Conservation (phyloP, 1,139 yeast genomes). For the Saccharomycopsis crataegensis region DNA sequence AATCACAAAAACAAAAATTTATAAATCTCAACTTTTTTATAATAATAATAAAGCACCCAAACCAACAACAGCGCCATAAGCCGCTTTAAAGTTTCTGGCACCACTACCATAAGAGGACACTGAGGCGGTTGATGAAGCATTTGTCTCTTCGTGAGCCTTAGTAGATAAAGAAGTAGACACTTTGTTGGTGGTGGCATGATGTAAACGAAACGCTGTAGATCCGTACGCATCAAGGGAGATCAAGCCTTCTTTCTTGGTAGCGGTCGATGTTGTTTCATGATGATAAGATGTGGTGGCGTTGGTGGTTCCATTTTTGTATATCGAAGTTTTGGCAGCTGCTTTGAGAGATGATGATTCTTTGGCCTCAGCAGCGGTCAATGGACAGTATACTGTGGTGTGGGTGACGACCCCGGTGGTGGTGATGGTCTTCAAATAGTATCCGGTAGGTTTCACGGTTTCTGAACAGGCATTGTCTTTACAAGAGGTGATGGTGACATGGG, state of each 20-base stretch:
- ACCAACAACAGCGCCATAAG: slow-evolving; percentile 2
- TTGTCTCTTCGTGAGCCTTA: background rate
- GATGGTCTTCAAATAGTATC: slow-evolving; percentile 19
- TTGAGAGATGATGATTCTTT: background rate
- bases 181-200: background rate
- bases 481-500: slow-evolving; percentile 24
- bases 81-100: slow-evolving; percentile 1
- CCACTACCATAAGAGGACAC: background rate
- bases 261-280: slow-evolving; percentile 5
- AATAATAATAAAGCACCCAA: background rate
- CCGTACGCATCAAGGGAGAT: slow-evolving; percentile 8
- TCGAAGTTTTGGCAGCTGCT: background rate
- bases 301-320: too few species aligned
- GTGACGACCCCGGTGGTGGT: slow-evolving; percentile 12
- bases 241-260: background rate
- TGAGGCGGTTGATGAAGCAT: background rate
- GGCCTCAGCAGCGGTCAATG: slow-evolving; percentile 8
- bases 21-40: background rate
- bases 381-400: slow-evolving; percentile 18
- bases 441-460: slow-evolving; percentile 20
- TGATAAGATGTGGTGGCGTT: background rate
- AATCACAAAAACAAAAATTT: too few species aligned
- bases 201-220: background rate
- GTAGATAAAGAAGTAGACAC: slow-evolving; percentile 1
- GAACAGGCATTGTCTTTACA: slow-evolving; percentile 23